A percentile compares a stretch with the other conserved stretches of the same genome.
These are phyloP conservation scores for Trapa bicornis DNA, from an alignment of 345 rosid genomes.

Conservation along the genomic window DNA sequence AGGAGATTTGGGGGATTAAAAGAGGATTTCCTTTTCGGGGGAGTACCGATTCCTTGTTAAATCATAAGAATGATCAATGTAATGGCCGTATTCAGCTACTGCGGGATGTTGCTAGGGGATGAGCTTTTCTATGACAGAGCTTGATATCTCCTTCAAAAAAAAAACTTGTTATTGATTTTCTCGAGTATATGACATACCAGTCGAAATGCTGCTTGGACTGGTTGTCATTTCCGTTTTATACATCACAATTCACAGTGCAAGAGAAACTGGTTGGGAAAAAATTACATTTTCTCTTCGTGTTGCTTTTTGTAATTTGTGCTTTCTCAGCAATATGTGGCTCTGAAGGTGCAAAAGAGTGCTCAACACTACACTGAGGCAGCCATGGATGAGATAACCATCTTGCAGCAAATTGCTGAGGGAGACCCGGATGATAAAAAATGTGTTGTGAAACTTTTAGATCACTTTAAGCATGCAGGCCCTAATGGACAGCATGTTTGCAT, in stretches of 20 bases:
- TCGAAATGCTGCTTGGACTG: not conserved
- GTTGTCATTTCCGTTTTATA: not conserved
- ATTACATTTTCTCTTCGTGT: not conserved
- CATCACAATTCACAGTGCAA: too few species aligned
- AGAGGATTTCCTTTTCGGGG: not conserved
- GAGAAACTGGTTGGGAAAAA: not conserved
- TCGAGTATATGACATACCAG: not conserved
- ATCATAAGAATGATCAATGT: too few species aligned
- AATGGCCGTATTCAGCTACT: too few species aligned
- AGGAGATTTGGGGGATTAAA: not conserved
- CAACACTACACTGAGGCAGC: constrained; percentile 72
- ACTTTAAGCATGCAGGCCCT: constrained; percentile 66
- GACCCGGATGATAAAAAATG: constrained; percentile 48
- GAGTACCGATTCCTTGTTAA: not conserved
- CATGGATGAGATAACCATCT: constrained; percentile 66
- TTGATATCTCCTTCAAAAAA: not conserved
- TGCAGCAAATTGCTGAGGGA: constrained; percentile 57
- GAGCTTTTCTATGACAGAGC: not conserved
- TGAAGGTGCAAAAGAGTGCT: constrained; percentile 65
- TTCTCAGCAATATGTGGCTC: constrained; percentile 47
- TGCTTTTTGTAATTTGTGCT: not conserved
- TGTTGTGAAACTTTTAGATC: constrained; percentile 66
- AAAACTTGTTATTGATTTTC: not conserved
- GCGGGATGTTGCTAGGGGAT: too few species aligned
- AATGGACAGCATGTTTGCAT: constrained; percentile 73